A percentile compares a stretch with the other conserved stretches of the same genome.
These are phyloP conservation scores for Coemansia brasiliensis DNA, from an alignment of 192 early-diverging fungal species.

Conservation along the genomic window DNA sequence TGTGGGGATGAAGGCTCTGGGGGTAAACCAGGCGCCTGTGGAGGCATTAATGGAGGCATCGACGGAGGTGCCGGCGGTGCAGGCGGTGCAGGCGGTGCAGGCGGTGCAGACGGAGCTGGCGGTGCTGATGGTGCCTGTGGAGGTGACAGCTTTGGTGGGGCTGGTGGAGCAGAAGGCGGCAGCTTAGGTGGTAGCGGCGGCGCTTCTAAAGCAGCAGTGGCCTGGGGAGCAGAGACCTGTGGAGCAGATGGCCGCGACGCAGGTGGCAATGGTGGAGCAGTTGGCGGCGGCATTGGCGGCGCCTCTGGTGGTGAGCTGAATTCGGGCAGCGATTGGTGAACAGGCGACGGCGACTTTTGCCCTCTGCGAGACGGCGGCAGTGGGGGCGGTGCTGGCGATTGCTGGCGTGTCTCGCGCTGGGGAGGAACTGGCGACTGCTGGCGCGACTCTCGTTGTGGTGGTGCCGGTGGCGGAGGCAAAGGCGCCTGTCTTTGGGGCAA, in stretches of 20 bases:
- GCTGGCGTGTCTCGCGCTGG: slow-evolving; percentile 5
- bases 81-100: slow-evolving; percentile 18
- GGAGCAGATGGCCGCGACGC: neutral
- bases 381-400: slow-evolving; percentile 15
- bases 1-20: slow-evolving; percentile 8
- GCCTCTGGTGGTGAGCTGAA: slow-evolving; percentile 13
- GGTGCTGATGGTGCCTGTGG: slow-evolving; percentile 15
- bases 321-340: neutral
- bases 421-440: slow-evolving; percentile 18
- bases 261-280: slow-evolving; percentile 23
- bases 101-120: slow-evolving; percentile 9
- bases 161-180: slow-evolving; percentile 18
- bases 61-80: slow-evolving; percentile 16
- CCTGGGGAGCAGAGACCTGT: slow-evolving; percentile 1
- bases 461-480: slow-evolving; percentile 13
- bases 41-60: slow-evolving; percentile 11
- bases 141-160: slow-evolving; percentile 12
- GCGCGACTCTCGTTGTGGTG: slow-evolving; percentile 15
- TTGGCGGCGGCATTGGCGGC: slow-evolving; percentile 23
- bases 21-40: slow-evolving; percentile 5
- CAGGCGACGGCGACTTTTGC: slow-evolving; percentile 17
- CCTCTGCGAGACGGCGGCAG: slow-evolving; percentile 24
- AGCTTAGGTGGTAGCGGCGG: slow-evolving; percentile 18
- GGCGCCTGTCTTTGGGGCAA: slow-evolving; percentile 11
- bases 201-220: neutral